These are phyloP conservation scores for Ramaria rubella DNA, from an alignment of 768 basidiomycete genomes.

Conservation along the genomic window DNA sequence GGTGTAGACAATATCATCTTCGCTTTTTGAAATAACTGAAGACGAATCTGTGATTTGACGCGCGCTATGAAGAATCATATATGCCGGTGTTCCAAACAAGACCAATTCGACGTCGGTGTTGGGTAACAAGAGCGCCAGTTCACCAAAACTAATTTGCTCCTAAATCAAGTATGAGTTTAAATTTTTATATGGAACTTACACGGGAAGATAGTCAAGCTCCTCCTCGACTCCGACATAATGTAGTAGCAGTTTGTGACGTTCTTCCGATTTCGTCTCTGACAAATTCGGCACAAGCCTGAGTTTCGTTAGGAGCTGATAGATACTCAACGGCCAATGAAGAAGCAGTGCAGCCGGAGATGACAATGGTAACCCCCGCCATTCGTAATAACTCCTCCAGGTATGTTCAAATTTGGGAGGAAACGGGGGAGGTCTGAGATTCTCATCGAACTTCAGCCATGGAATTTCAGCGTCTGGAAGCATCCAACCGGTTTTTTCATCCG, in stretches of 20 bases:
- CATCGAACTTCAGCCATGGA: slow-evolving; percentile 17
- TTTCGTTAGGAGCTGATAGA: slow-evolving; percentile 33
- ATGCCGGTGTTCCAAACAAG: slow-evolving; percentile 30
- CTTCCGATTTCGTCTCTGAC: slow-evolving; percentile 17
- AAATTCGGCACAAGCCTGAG: slow-evolving; percentile 15
- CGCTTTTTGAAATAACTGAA: slow-evolving; percentile 25
- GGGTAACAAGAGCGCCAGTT: slow-evolving; percentile 39
- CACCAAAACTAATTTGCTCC: slow-evolving; percentile 25
- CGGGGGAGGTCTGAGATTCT: slow-evolving; percentile 22
- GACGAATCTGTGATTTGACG: not conserved
- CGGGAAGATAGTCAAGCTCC: slow-evolving; percentile 34
- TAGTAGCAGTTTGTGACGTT: slow-evolving; percentile 25
- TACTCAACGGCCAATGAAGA: slow-evolving; percentile 38
- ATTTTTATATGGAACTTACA: slow-evolving; percentile 26
- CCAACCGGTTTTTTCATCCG: slow-evolving; percentile 7
- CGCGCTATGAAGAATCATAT: slow-evolving; percentile 7
- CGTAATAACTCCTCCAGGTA: slow-evolving; percentile 40
- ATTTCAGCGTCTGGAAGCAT: slow-evolving; percentile 12
- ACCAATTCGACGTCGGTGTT: slow-evolving; percentile 39
- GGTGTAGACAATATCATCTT: slow-evolving; percentile 23
- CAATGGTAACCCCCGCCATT: slow-evolving; percentile 39
- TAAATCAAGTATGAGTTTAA: not conserved
- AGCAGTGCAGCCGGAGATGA: slow-evolving; percentile 38
- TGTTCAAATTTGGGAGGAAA: slow-evolving; percentile 20
- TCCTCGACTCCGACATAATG: slow-evolving; percentile 36